Evolutionary conservation across 2,329 filamentous ascomycete species (phyloP).

Genomic region (Fusarium albidum): DNA sequence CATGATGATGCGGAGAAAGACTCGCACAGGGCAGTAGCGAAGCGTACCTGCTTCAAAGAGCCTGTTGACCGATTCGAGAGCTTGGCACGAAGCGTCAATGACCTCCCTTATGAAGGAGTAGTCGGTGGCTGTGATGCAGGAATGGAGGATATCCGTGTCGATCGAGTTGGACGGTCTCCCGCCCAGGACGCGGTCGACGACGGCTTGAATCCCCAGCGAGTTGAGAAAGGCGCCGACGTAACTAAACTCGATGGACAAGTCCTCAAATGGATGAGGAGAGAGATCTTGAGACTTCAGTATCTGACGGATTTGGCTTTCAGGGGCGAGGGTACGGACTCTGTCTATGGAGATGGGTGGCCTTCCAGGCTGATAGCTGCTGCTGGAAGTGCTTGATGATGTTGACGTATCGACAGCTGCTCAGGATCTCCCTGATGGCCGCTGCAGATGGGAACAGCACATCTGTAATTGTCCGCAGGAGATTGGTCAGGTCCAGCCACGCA

Average conservation of each 20-base stretch:
- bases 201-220: constrained; percentile 62
- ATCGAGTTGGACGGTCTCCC: not conserved
- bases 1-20: constrained; percentile 62
- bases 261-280: constrained; percentile 36
- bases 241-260: constrained; percentile 60
- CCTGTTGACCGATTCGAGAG: constrained; percentile 57
- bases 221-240: constrained; percentile 54
- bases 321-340: not conserved
- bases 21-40: constrained; percentile 61
- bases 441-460: constrained; percentile 53
- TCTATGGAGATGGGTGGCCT: constrained; percentile 1
- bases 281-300: not conserved
- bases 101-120: constrained; percentile 65
- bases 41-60: constrained; percentile 55
- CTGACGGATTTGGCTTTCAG: too few relatives aligned
- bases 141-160: constrained; percentile 38
- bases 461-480: constrained; percentile 14
- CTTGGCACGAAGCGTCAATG: constrained; percentile 60
- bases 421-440: not conserved
- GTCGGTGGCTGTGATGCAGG: constrained; percentile 54
- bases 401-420: constrained; percentile 9
- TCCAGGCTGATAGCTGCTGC: constrained; percentile 19
- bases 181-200: constrained; percentile 53
- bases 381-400: constrained; percentile 30
- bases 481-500: constrained; percentile 22